phyloP scores from a whole-genome alignment of 164 flowering plant species.

The Malania oleifera region DNA sequence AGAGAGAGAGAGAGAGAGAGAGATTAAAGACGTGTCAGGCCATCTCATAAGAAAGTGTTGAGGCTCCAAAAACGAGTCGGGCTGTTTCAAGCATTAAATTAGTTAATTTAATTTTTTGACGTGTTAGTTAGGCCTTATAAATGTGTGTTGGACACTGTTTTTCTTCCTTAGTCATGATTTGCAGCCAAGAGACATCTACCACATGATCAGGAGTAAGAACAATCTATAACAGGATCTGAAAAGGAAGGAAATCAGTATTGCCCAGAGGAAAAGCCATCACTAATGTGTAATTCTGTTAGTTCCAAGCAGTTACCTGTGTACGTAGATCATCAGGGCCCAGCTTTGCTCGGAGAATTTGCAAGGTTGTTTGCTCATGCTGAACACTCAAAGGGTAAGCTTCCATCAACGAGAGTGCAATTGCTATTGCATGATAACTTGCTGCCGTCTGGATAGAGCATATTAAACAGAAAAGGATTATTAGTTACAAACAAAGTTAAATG shows the following conservation, averaged over 20 bases:
- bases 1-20: too few species aligned
- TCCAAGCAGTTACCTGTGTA: conserved; percentile 47
- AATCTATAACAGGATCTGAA: not conserved
- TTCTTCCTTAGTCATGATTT: too few species aligned
- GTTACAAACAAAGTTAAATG: not conserved
- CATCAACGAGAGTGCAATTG: conserved; percentile 99
- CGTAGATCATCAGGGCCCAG: conserved; percentile 81
- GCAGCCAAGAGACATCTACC: too few species aligned
- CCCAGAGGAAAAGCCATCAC: not conserved
- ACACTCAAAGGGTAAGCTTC: conserved; percentile 98
- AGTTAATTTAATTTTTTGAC: too few species aligned
- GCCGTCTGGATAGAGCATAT: conserved; percentile 68
- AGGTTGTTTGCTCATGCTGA: conserved; percentile 98
- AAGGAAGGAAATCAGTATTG: not conserved
- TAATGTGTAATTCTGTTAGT: not conserved
- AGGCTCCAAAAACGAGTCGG: too few species aligned
- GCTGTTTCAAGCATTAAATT: too few species aligned
- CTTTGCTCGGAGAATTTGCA: conserved; percentile 86
- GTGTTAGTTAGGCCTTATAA: too few species aligned
- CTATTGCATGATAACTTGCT: conserved; percentile 99
- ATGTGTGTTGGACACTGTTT: too few species aligned
- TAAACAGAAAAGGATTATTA: conserved; percentile 12
- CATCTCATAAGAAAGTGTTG: too few species aligned
- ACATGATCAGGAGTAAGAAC: too few species aligned
- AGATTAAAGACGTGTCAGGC: too few species aligned